A percentile compares a stretch with the other conserved stretches of the same genome.
Conservation (phyloP, 2,329 filamentous ascomycete genomes). For the Huntiella omanensis region DNA sequence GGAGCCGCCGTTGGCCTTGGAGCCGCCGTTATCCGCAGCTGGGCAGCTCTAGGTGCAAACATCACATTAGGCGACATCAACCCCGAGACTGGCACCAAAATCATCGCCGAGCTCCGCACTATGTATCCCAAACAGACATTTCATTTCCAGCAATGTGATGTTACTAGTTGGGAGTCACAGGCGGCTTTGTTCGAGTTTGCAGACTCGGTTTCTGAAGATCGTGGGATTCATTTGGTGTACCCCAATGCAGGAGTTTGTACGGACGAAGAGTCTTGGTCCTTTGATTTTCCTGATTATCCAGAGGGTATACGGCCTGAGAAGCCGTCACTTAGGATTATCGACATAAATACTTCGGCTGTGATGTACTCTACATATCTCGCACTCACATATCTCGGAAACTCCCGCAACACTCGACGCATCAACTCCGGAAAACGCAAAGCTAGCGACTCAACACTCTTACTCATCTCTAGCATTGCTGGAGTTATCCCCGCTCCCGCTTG, state of each 20-base stretch:
- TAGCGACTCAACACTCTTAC: conserved; percentile 32
- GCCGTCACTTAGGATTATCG: conserved; percentile 33
- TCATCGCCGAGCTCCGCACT: conserved; percentile 33
- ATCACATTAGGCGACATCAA: conserved; percentile 47
- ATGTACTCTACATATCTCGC: conserved; percentile 48
- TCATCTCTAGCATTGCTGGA: conserved; percentile 44
- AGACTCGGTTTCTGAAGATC: conserved; percentile 27
- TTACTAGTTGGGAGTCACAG: conserved; percentile 45
- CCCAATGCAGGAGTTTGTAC: conserved; percentile 45
- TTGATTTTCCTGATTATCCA: conserved; percentile 29
- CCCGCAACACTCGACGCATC: conserved; percentile 13
- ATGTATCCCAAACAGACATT: conserved; percentile 23
- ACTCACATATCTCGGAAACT: conserved; percentile 32
- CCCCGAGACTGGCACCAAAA: conserved; percentile 29
- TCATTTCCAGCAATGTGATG: conserved; percentile 42
- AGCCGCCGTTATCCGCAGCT: conserved; percentile 31
- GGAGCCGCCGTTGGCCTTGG: conserved; percentile 45
- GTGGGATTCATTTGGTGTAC: conserved; percentile 42
- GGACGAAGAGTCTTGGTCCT: conserved; percentile 15
- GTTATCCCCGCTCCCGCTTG: conserved; percentile 25
- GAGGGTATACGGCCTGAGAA: conserved; percentile 22
- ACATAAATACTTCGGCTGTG: conserved; percentile 45
- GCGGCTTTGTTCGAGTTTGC: conserved; percentile 43
- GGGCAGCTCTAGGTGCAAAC: conserved; percentile 37
- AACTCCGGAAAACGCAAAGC: conserved; percentile 21